Conservation (phyloP, 768 basidiomycete genomes). For the Candolleomyces eurysporus region DNA sequence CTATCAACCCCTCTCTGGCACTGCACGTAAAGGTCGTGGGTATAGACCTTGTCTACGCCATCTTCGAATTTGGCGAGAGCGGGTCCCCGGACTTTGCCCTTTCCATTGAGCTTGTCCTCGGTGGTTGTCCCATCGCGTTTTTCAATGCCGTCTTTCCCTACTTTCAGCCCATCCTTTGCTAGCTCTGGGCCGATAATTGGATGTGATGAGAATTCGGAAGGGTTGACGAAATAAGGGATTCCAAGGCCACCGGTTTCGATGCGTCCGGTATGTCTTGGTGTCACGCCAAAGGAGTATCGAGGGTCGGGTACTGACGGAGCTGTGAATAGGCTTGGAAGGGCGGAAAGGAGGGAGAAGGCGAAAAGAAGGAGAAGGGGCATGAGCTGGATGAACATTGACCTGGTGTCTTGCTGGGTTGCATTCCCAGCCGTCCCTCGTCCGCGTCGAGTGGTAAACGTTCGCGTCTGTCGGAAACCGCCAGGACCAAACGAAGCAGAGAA, state of each 20-base stretch:
- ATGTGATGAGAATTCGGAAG: conserved; percentile 71
- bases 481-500: conserved; percentile 81
- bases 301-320: conserved; percentile 74
- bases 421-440: conserved; percentile 14
- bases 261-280: conserved; percentile 62
- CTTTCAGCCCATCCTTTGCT: conserved; percentile 46
- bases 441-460: conserved; percentile 21
- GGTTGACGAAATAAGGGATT: conserved; percentile 84
- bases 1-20: conserved; percentile 71
- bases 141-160: conserved; percentile 26
- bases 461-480: conserved; percentile 69
- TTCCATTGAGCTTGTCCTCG: conserved; percentile 15
- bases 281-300: conserved; percentile 64
- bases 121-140: conserved; percentile 15
- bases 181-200: conserved; percentile 72
- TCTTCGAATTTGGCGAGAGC: conserved; percentile 67
- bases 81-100: conserved; percentile 43
- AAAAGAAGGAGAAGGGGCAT: conserved; percentile 84
- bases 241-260: conserved; percentile 69
- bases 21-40: conserved; percentile 61
- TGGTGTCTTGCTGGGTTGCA: conserved; percentile 41
- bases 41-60: conserved; percentile 72
- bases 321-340: conserved; percentile 75
- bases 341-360: conserved; percentile 78
- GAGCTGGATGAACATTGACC: conserved; percentile 71